These are phyloP conservation scores for Asterochloris erici DNA, from an alignment of 139 green algal species.

Conservation along the genomic window DNA sequence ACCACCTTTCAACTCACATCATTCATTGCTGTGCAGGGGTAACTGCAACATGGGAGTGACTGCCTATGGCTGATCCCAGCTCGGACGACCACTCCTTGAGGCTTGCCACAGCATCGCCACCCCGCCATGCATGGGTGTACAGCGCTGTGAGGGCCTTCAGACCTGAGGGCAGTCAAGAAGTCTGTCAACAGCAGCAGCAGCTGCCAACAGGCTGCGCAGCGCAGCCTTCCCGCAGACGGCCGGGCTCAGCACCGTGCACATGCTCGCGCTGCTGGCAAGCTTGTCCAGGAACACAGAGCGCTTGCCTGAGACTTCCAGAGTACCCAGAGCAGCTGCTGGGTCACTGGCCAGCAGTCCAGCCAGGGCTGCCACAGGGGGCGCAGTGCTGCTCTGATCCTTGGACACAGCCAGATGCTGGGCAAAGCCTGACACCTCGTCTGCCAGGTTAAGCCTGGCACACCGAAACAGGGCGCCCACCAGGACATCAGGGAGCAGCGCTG, in stretches of 20 bases:
- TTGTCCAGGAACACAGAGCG: neutral
- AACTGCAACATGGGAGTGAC: constrained; percentile 4
- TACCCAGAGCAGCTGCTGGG: neutral
- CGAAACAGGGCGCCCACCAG: constrained; percentile 10
- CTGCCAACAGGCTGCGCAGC: neutral
- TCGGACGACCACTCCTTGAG: constrained; percentile 3
- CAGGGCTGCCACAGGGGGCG: constrained; percentile 14
- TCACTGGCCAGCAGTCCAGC: constrained; percentile 10
- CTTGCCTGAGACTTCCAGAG: constrained; percentile 7
- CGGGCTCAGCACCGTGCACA: neutral
- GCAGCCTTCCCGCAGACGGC: neutral
- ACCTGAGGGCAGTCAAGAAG: constrained; percentile 1
- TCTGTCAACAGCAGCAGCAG: neutral
- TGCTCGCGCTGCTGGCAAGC: neutral
- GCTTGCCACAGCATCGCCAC: constrained; percentile 11
- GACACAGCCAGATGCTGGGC: constrained; percentile 1
- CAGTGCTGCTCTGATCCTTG: neutral
- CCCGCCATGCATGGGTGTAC: constrained; percentile 24
- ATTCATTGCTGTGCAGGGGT: neutral
- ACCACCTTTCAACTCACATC: neutral
- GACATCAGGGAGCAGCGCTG: neutral
- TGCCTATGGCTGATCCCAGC: constrained; percentile 1
- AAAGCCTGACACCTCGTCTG: constrained; percentile 5
- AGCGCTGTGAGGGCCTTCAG: constrained; percentile 13
- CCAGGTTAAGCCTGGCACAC: constrained; percentile 4